Base-by-base conservation (phyloP, 2,329 filamentous ascomycete species). In the Botrytis fabae region DNA sequence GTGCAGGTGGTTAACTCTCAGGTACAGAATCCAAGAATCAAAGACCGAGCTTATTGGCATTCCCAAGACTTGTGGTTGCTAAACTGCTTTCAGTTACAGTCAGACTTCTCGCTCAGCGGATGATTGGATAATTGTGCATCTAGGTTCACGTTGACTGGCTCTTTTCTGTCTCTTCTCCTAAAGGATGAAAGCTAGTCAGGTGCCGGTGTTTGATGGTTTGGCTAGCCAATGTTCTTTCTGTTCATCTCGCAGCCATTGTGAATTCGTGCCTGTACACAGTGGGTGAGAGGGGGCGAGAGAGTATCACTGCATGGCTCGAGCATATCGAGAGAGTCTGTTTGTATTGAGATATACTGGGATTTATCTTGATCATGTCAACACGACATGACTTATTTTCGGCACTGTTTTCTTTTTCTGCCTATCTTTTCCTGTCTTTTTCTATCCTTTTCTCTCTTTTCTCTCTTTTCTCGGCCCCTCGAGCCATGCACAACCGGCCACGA, bases 191-290 rank as follows among this genome's bases (percentile, higher is more conserved):
- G 60, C 42, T 62, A 42, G 60, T 62, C 35, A 42, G 60, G 60
- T 42, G 28, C 60, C 60, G 16, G 60, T 42, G 60, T 63, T 63
- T 63, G 60, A n/a, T 63, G 38, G 38, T 63, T 63, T 42, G 60
- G 10, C 38, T 42, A 38, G 38, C 42, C n/a, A 22, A 42, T 63
- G 38, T 12, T n/a, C 16, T 38, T 12, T n/a, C 16, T 38, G 38
- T 62, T 62, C 60, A 62, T 62, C 32, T n/a, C 32, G 38, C 12
- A 14, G 57, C 32, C 20, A 54, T n/a, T 6, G 48, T 54, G 25
- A 54, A 38, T 38, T 12, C 16, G 25, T n/a, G 6, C 5, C 12
- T 7, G 12, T 3, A 25, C 1, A 59, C 10, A 32, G 14, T 4
- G 57, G 38, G 28, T 2, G 20, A 38, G 38, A 59, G 14, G 20